phyloP scores from a whole-genome alignment of 805 yeast genomes.

The Candida berthetii region DNA sequence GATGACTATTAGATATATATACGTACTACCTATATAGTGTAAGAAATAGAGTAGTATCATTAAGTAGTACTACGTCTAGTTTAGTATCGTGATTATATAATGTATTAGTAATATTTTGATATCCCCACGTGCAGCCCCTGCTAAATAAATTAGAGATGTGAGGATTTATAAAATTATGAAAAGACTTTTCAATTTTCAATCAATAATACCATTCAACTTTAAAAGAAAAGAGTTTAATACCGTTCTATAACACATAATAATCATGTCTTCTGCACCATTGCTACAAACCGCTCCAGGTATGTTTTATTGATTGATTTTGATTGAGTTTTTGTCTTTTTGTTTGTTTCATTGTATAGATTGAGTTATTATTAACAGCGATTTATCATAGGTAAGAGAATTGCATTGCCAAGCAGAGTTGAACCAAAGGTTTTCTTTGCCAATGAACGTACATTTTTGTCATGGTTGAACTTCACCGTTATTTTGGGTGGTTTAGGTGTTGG shows the following conservation, averaged over 20 bases:
- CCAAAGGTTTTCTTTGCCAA: conserved; percentile 99
- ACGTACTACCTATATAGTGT: background rate
- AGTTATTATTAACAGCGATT: conserved; percentile 3
- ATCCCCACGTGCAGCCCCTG: background rate
- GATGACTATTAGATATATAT: background rate
- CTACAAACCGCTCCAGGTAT: conserved; percentile 66
- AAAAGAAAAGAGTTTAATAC: too few relatives aligned
- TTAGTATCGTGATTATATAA: too few relatives aligned
- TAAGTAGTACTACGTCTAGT: too few relatives aligned
- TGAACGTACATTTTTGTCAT: conserved; percentile 95
- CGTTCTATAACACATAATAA: background rate
- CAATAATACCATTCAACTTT: too few relatives aligned
- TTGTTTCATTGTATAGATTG: background rate
- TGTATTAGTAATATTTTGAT: background rate
- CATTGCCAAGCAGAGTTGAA: conserved; percentile 96
- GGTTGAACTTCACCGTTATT: conserved; percentile 98
- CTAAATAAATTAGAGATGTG: too few relatives aligned
- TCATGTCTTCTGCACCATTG: conserved; percentile 69
- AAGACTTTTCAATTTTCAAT: background rate
- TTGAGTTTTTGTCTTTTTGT: too few relatives aligned
- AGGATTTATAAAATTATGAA: too few relatives aligned
- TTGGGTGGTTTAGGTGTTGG: conserved; percentile 97
- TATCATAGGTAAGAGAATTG: conserved; percentile 72
- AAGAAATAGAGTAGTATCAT: too few relatives aligned
- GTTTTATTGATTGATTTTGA: conserved; percentile 15